Percentiles rank a stretch among this genome's conserved stretches.
phyloP scores from a whole-genome alignment of 2,329 filamentous ascomycete species.

The Monosporascus sp. region DNA sequence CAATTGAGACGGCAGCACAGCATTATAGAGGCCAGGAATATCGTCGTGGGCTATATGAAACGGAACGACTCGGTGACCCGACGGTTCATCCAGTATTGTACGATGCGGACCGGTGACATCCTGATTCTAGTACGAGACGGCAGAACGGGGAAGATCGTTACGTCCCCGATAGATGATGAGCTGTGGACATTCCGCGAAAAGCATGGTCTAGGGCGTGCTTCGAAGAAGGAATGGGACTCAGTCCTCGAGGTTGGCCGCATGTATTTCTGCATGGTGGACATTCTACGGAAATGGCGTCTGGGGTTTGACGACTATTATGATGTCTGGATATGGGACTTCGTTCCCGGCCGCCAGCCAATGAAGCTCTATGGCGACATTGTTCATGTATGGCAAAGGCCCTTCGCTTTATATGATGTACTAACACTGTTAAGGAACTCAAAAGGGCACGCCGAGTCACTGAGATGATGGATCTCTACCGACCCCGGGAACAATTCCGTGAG shows the following conservation, averaged over 20 bases:
- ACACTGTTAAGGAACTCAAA: constrained; percentile 18
- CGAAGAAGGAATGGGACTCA: constrained; percentile 19
- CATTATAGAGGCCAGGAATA: constrained; percentile 22
- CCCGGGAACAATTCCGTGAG: constrained; percentile 15
- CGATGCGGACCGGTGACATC: constrained; percentile 21
- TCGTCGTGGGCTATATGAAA: constrained; percentile 28
- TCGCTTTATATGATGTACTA: neutral
- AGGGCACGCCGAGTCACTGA: constrained; percentile 20
- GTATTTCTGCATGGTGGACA: constrained; percentile 18
- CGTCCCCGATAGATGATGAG: constrained; percentile 15
- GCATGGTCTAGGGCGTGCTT: constrained; percentile 15
- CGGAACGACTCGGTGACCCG: constrained; percentile 25
- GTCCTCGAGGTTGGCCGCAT: constrained; percentile 15
- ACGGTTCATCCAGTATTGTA: constrained; percentile 25
- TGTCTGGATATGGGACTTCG: constrained; percentile 26
- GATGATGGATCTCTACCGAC: constrained; percentile 17
- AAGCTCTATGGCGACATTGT: constrained; percentile 15
- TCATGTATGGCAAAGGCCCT: constrained; percentile 6
- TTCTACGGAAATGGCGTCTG: constrained; percentile 18
- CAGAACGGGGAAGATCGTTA: constrained; percentile 23
- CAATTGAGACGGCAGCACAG: constrained; percentile 16
- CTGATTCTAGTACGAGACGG: constrained; percentile 24
- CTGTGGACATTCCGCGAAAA: constrained; percentile 22
- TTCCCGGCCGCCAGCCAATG: constrained; percentile 11
- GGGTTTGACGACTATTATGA: constrained; percentile 25